Evolutionary conservation across 2,329 filamentous ascomycete genomes (phyloP).

Genomic region (Claviceps arundinis): DNA sequence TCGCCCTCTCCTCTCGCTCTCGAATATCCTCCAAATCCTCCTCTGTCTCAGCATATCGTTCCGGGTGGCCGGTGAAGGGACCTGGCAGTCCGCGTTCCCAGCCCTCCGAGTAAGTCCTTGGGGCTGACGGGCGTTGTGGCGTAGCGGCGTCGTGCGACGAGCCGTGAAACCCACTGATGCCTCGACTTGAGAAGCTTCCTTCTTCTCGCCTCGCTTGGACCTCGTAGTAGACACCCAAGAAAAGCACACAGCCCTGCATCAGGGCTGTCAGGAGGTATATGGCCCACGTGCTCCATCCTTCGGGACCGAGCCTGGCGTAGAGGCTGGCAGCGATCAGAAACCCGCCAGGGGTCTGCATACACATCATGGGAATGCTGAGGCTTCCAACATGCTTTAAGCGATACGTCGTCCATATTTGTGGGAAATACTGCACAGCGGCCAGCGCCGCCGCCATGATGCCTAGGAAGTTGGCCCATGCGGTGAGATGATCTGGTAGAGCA

Average conservation of each 20-base stretch:
- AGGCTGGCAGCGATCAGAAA: conserved; percentile 81
- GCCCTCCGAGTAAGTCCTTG: conserved; percentile 34
- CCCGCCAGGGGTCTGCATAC: conserved; percentile 88
- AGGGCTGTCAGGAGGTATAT: conserved; percentile 76
- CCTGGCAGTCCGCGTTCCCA: conserved; percentile 38
- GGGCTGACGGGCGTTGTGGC: conserved; percentile 24
- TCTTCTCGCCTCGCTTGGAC: conserved; percentile 28
- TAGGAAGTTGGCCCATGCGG: conserved; percentile 72
- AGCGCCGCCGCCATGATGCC: conserved; percentile 68
- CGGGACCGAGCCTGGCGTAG: conserved; percentile 61
- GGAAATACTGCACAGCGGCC: conserved; percentile 81
- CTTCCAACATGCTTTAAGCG: conserved; percentile 75
- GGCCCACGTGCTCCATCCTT: conserved; percentile 92
- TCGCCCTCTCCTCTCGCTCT: conserved; percentile 37
- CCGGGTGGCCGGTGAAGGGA: conserved; percentile 37
- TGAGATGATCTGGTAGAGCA: conserved; percentile 48
- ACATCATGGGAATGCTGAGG: conserved; percentile 94
- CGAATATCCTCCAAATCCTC: conserved; percentile 37
- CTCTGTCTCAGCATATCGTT: conserved; percentile 37
- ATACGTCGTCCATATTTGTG: conserved; percentile 89
- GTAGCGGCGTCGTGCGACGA: conserved; percentile 14
- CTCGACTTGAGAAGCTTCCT: conserved; percentile 10
- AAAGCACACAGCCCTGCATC: conserved; percentile 70
- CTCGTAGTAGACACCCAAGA: conserved; percentile 70
- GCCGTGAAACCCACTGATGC: conserved; percentile 15